phyloP scores from a whole-genome alignment of 352 stramenopile genomes.

The Globisporangium cylindrosporum region DNA sequence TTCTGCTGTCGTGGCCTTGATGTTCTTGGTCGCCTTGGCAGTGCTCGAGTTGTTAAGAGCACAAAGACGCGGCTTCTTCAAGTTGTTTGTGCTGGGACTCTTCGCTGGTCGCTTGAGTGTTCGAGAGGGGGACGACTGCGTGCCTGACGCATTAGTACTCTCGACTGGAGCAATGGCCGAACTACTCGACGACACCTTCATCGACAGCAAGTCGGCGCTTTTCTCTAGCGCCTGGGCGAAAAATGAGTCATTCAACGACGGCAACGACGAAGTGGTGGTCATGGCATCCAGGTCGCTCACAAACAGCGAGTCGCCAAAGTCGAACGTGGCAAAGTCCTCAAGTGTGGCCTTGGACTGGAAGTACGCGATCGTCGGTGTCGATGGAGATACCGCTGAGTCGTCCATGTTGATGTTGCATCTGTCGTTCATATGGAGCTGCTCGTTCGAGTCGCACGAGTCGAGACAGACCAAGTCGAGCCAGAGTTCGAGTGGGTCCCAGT shows the following conservation, averaged over 20 bases:
- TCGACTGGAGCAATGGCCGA: neutral
- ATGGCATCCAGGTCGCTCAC: neutral
- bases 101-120: neutral
- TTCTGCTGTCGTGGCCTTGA: neutral
- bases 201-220: neutral
- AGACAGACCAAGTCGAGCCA: conserved; percentile 9
- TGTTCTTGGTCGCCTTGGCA: neutral
- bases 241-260: neutral
- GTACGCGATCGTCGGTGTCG: neutral
- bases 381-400: neutral
- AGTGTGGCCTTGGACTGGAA: neutral
- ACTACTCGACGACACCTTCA: neutral
- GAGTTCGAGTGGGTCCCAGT: conserved; percentile 5
- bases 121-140: neutral
- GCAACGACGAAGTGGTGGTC: neutral
- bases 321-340: conserved; percentile 1
- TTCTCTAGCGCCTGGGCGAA: neutral
- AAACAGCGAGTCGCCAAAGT: conserved; percentile 5
- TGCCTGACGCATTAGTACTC: neutral
- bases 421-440: neutral
- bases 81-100: neutral
- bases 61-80: neutral
- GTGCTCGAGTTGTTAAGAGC: neutral
- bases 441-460: neutral
- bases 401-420: neutral